Evolutionary conservation across 495 filamentous ascomycete genomes (phyloP).

Genomic region (Copromyces sp.): DNA sequence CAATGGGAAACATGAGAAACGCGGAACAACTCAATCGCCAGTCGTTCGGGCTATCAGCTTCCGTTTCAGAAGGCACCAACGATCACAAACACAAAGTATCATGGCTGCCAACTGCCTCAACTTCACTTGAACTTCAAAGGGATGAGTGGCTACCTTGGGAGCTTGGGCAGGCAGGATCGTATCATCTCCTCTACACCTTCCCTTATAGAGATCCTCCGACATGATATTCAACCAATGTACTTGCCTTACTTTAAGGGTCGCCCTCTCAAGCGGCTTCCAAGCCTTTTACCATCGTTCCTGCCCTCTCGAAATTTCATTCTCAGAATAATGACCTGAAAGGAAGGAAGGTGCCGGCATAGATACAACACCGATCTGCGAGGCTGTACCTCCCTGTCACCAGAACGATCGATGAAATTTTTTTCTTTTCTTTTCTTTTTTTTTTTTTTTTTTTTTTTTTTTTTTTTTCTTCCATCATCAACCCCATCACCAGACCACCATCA

Average conservation of each 20-base stretch:
- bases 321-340: background rate
- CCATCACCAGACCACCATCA: background rate
- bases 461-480: background rate
- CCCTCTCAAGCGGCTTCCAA: background rate
- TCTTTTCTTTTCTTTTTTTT: too few relatives aligned
- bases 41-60: background rate
- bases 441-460: too few relatives aligned
- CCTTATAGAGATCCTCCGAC: background rate
- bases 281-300: background rate
- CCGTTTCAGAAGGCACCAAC: background rate
- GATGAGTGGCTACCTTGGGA: background rate
- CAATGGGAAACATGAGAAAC: background rate
- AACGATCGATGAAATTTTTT: background rate
- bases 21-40: background rate
- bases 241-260: background rate
- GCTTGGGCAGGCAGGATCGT: background rate
- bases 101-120: background rate
- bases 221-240: background rate
- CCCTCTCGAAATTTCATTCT: background rate
- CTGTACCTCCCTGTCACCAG: background rate
- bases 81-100: background rate
- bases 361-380: background rate
- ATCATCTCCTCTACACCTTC: background rate
- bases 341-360: background rate
- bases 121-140: background rate